These are phyloP conservation scores for Magnolia changhungtana DNA, from an alignment of 164 flowering plant species.

Conservation along the genomic window DNA sequence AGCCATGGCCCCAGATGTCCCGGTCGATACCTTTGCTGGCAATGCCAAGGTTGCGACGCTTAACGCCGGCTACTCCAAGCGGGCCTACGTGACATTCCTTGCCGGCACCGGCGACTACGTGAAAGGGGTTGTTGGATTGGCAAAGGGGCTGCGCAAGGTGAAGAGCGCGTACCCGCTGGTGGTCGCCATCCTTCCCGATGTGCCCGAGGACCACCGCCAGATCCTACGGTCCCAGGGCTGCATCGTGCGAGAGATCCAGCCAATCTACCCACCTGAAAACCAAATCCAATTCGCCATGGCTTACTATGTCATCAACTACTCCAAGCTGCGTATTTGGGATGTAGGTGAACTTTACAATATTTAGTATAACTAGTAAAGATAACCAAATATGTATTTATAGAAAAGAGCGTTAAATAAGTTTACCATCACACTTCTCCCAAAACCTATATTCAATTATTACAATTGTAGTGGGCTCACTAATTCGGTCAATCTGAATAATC, in stretches of 20 bases:
- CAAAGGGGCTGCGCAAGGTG: slow-evolving; percentile 21
- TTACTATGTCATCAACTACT: slow-evolving; percentile 25
- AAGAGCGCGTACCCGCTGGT: slow-evolving; percentile 21
- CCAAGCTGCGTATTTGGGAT: slow-evolving; percentile 27
- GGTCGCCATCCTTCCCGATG: slow-evolving; percentile 25
- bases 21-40: slow-evolving; percentile 18
- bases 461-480: too few relatives aligned
- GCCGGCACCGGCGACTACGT: slow-evolving; percentile 25
- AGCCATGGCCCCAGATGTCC: slow-evolving; percentile 44
- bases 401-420: too few relatives aligned
- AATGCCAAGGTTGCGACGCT: slow-evolving; percentile 27
- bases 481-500: too few relatives aligned
- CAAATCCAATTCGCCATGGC: slow-evolving; percentile 22
- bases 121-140: slow-evolving; percentile 26
- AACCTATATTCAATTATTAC: too few relatives aligned
- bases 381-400: too few relatives aligned
- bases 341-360: slow-evolving; percentile 3
- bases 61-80: slow-evolving; percentile 17
- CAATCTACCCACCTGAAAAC: slow-evolving; percentile 21
- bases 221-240: slow-evolving; percentile 21
- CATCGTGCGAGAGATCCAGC: slow-evolving; percentile 22
- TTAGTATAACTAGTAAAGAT: too few relatives aligned
- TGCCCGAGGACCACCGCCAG: slow-evolving; percentile 21
- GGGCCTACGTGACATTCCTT: slow-evolving; percentile 22
- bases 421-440: too few relatives aligned